A percentile compares a stretch with the other conserved stretches of the same genome.
phyloP scores from a whole-genome alignment of 2,329 filamentous ascomycete species.

The Apiospora saccharicola region DNA sequence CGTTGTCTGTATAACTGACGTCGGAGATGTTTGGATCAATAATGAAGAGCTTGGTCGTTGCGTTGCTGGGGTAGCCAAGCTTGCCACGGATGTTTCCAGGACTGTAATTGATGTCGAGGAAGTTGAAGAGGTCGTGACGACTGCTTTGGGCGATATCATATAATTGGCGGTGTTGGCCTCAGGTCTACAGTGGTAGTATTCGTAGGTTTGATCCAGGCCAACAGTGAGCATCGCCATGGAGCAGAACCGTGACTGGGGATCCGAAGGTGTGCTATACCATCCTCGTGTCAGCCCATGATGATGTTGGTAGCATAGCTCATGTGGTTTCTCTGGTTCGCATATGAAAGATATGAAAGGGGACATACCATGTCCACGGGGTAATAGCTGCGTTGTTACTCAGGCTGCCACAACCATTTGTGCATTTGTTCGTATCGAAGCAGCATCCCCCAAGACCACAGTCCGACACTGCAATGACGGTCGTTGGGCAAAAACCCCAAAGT shows the following conservation, averaged over 20 bases:
- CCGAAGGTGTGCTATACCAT: background rate
- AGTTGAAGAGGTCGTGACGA: background rate
- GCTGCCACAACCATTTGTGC: constrained; percentile 44
- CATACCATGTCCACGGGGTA: constrained; percentile 48
- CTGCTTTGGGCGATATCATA: constrained; percentile 5
- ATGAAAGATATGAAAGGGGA: constrained; percentile 12
- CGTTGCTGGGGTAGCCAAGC: background rate
- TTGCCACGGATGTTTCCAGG: background rate
- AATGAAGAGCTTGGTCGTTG: background rate
- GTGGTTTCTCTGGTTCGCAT: background rate
- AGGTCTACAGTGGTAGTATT: background rate
- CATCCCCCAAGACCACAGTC: constrained; percentile 49
- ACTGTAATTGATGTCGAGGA: background rate
- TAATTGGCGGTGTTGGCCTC: background rate
- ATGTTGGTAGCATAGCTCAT: background rate
- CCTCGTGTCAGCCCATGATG: background rate
- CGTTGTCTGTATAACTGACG: background rate
- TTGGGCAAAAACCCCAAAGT: constrained; percentile 50
- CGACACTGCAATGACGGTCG: constrained; percentile 42
- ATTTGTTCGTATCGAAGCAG: constrained; percentile 42
- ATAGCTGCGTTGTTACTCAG: constrained; percentile 31
- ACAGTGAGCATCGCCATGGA: constrained; percentile 17
- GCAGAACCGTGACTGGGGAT: constrained; percentile 10
- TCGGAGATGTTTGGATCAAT: background rate
- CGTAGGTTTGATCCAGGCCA: constrained; percentile 22